phyloP scores from a whole-genome alignment of 2,329 filamentous ascomycete species.

The Neofusicoccum parvum region DNA sequence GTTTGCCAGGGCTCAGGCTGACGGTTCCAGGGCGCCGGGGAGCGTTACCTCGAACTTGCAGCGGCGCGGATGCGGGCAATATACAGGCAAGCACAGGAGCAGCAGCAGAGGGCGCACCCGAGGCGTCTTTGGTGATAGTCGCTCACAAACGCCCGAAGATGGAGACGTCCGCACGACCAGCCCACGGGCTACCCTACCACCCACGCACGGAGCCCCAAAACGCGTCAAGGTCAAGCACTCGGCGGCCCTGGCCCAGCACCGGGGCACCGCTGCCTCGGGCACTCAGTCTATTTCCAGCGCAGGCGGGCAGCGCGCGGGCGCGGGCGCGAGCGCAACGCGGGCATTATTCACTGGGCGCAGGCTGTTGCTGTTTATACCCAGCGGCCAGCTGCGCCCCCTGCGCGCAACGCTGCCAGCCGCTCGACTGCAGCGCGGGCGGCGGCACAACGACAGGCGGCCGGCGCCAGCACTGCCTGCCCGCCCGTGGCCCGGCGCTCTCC shows the following conservation, averaged over 20 bases:
- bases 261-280: conserved; percentile 8
- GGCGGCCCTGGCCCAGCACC: background rate
- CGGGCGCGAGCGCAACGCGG: too few species aligned
- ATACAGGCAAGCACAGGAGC: conserved; percentile 14
- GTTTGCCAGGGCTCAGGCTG: conserved; percentile 20
- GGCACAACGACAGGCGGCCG: too few species aligned
- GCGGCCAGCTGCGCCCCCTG: background rate
- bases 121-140: conserved; percentile 16
- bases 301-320: background rate
- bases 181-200: background rate
- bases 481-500: too few species aligned
- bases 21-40: conserved; percentile 19
- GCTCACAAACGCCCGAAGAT: conserved; percentile 11
- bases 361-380: background rate
- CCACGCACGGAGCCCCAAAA: conserved; percentile 15
- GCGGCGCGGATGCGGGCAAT: conserved; percentile 19
- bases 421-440: too few species aligned
- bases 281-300: conserved; percentile 13
- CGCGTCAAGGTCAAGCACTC: conserved; percentile 16
- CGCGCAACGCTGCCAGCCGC: background rate
- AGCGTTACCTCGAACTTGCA: conserved; percentile 20
- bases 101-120: conserved; percentile 5
- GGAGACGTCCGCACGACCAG: conserved; percentile 13
- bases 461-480: too few species aligned
- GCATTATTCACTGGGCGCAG: too few species aligned